phyloP scores from a whole-genome alignment of 2,329 filamentous ascomycete species.

The Cladophialophora bantiana region DNA sequence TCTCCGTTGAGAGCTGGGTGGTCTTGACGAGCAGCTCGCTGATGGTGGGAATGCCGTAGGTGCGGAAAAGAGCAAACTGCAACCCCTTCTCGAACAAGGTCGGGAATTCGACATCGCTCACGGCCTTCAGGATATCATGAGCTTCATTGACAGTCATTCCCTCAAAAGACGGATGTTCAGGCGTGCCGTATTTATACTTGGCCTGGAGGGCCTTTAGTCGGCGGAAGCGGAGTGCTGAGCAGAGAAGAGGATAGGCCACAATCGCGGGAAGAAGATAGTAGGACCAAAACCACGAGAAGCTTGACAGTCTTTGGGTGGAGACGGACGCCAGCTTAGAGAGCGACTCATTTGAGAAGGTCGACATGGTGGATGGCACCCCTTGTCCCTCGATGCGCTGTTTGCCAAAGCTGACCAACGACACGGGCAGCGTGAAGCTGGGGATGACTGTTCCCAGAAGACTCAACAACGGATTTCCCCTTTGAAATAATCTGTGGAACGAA shows the following conservation, averaged over 20 bases:
- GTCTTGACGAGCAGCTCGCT: slow-evolving; percentile 59
- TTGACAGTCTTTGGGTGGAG: slow-evolving; percentile 23
- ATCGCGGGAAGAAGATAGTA: slow-evolving; percentile 33
- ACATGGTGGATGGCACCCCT: slow-evolving; percentile 17
- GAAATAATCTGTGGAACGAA: not conserved
- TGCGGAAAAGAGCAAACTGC: slow-evolving; percentile 48
- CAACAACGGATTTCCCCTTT: not conserved
- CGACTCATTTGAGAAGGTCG: slow-evolving; percentile 22
- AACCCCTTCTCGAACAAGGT: slow-evolving; percentile 39
- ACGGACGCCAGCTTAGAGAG: slow-evolving; percentile 26
- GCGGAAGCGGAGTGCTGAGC: slow-evolving; percentile 35
- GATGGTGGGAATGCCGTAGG: slow-evolving; percentile 64
- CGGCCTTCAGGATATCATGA: slow-evolving; percentile 33
- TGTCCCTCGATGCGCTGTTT: not conserved
- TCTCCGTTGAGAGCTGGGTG: slow-evolving; percentile 55
- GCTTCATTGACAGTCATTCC: slow-evolving; percentile 58
- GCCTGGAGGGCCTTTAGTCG: slow-evolving; percentile 34
- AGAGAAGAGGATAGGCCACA: slow-evolving; percentile 36
- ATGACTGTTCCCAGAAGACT: not conserved
- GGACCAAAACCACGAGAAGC: slow-evolving; percentile 33
- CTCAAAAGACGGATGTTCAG: slow-evolving; percentile 35
- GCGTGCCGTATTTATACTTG: slow-evolving; percentile 36
- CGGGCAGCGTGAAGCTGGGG: not conserved
- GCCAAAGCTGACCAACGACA: not conserved
- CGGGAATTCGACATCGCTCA: slow-evolving; percentile 39